These are phyloP conservation scores for Silene latifolia DNA, from an alignment of 148 eudicot genomes.

Conservation along the genomic window DNA sequence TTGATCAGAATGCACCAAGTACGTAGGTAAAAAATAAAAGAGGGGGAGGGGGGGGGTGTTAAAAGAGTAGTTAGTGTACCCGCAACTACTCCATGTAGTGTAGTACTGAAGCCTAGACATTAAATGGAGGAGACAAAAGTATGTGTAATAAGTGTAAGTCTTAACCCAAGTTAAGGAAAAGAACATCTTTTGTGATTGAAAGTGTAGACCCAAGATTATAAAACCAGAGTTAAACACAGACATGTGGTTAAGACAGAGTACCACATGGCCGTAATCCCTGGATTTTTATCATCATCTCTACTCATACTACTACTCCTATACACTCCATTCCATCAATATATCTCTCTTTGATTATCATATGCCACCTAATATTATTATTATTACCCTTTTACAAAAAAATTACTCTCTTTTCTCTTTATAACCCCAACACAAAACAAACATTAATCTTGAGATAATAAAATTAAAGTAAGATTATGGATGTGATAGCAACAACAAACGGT, in stretches of 20 bases:
- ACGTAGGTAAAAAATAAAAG: neutral
- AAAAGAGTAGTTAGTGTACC: neutral
- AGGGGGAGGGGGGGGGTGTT: too few species aligned
- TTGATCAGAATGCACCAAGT: neutral
- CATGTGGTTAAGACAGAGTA: slow-evolving; percentile 43
- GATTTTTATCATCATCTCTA: slow-evolving; percentile 51
- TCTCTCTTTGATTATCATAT: slow-evolving; percentile 7
- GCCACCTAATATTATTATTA: neutral
- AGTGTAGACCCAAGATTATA: slow-evolving; percentile 19
- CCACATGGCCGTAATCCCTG: slow-evolving; percentile 37
- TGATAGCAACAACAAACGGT: slow-evolving; percentile 17
- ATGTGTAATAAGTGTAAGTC: slow-evolving; percentile 16
- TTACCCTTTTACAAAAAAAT: neutral
- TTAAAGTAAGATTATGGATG: slow-evolving; percentile 25
- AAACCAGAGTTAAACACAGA: slow-evolving; percentile 30
- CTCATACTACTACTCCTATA: neutral
- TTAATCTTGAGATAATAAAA: too few species aligned
- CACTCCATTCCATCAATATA: slow-evolving; percentile 11
- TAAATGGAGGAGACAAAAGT: slow-evolving; percentile 21
- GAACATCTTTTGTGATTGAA: neutral
- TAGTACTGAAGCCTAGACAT: slow-evolving; percentile 4
- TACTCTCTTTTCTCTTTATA: neutral
- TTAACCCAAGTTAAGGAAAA: slow-evolving; percentile 23
- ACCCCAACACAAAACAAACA: neutral
- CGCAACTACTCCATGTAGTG: slow-evolving; percentile 4